phyloP scores from a whole-genome alignment of 805 yeast genomes.

The Candida ascalaphidarum region DNA sequence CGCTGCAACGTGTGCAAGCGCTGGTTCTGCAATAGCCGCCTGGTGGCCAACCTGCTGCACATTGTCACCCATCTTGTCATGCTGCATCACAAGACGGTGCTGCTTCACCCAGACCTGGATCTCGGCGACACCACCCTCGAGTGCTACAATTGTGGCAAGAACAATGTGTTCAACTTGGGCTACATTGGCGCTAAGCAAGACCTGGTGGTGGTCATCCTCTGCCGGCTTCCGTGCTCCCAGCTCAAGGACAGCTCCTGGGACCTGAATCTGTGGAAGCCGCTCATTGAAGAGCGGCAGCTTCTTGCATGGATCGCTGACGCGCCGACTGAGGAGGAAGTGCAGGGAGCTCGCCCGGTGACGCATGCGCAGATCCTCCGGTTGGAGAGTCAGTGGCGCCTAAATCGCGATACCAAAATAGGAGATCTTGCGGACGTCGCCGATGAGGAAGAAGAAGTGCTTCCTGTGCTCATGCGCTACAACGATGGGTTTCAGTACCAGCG shows the following conservation, averaged over 20 bases:
- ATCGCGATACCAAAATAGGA: slow-evolving; percentile 61
- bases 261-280: slow-evolving; percentile 76
- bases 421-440: slow-evolving; percentile 46
- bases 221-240: slow-evolving; percentile 85
- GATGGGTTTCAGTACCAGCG: slow-evolving; percentile 84
- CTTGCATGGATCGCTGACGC: slow-evolving; percentile 73
- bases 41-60: slow-evolving; percentile 57
- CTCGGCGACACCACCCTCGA: slow-evolving; percentile 83
- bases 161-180: slow-evolving; percentile 73
- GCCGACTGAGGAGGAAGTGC: slow-evolving; percentile 57
- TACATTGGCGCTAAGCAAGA: slow-evolving; percentile 83
- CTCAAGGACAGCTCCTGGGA: slow-evolving; percentile 77
- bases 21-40: slow-evolving; percentile 85
- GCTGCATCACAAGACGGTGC: slow-evolving; percentile 66
- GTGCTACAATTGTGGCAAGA: slow-evolving; percentile 84
- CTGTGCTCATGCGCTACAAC: slow-evolving; percentile 65
- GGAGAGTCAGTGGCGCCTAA: slow-evolving; percentile 75
- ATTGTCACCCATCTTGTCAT: slow-evolving; percentile 79
- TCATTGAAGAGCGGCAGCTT: slow-evolving; percentile 72
- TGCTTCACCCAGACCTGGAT: slow-evolving; percentile 72
- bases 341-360: slow-evolving; percentile 48
- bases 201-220: slow-evolving; percentile 76
- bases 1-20: slow-evolving; percentile 69
- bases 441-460: slow-evolving; percentile 52
- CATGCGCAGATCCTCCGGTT: slow-evolving; percentile 60